Percentiles rank a stretch among this genome's conserved stretches.
phyloP scores from a whole-genome alignment of 768 basidiomycete genomes.

The Pleurotus citrinopileatus region DNA sequence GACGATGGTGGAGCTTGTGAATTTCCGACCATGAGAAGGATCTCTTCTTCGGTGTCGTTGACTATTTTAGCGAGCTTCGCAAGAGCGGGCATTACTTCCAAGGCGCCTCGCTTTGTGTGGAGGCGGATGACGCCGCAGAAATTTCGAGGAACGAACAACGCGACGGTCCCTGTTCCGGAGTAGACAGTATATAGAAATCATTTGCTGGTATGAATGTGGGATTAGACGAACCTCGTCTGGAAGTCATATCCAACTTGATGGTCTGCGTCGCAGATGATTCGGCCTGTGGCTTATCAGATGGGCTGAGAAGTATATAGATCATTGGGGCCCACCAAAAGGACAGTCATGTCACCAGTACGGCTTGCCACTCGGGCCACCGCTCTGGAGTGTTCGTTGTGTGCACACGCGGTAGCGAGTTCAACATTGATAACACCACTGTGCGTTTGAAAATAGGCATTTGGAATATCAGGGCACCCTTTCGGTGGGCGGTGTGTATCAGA shows the following conservation, averaged over 20 bases:
- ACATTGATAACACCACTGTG: slow-evolving; percentile 37
- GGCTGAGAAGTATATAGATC: not conserved
- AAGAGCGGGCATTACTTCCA: slow-evolving; percentile 28
- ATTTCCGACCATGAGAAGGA: slow-evolving; percentile 34
- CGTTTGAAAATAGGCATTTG: slow-evolving; percentile 35
- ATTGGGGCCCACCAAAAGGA: slow-evolving; percentile 35
- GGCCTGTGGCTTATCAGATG: slow-evolving; percentile 23
- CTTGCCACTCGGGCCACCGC: slow-evolving; percentile 35
- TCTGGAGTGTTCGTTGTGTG: slow-evolving; percentile 24
- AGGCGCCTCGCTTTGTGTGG: slow-evolving; percentile 18
- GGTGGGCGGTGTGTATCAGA: slow-evolving; percentile 2
- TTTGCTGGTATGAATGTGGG: not conserved
- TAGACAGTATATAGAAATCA: not conserved
- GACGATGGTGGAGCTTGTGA: slow-evolving; percentile 12
- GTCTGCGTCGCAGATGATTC: not conserved
- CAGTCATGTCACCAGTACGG: slow-evolving; percentile 33
- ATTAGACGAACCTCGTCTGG: slow-evolving; percentile 5
- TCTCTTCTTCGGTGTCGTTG: slow-evolving; percentile 29
- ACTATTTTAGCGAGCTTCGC: slow-evolving; percentile 23
- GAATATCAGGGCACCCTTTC: slow-evolving; percentile 4
- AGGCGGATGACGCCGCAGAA: slow-evolving; percentile 29
- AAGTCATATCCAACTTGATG: slow-evolving; percentile 11
- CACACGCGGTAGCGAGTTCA: slow-evolving; percentile 35
- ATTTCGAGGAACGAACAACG: slow-evolving; percentile 23
- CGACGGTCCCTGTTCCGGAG: slow-evolving; percentile 23